Evolutionary conservation across 139 green algal genomes (phyloP), one percentile per base, ranked within the genome.

Genomic region (Closterium sp.): DNA sequence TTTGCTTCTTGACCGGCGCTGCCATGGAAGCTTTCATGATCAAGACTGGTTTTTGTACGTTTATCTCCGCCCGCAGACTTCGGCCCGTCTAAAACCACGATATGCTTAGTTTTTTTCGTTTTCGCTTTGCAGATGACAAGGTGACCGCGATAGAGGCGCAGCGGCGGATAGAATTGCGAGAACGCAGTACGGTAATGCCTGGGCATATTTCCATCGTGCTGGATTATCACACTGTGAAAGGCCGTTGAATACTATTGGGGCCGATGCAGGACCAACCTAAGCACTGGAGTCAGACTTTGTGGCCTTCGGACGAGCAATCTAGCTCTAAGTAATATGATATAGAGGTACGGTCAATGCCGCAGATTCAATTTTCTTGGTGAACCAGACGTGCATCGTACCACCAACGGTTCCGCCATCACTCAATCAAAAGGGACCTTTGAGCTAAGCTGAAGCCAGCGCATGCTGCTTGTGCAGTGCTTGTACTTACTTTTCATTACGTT

Each of bases 21-120:
- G 92, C 92, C 32, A 98, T 99, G 97, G 97, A 99, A 94, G 4
- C 94, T 0, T 99, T 99, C 91, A 99, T 99, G 97, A 97, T 98
- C 86, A 96, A 97, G 50, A 99, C 97, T 19, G 97, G 97, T 38
- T 98, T 98, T 91, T 98, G 89, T 94, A 3, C 45, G 92, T 92
- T 92, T 92, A 28, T 92, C 21, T 79, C 62, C 38, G 38, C 38
- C 62, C 62, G 62, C 38, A 50, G 38, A 50, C 13, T 50, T 50
- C 38, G 38, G 38, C 38, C 38, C 0, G 38, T 17, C 13, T 17
- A 50, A 50, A 50, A 50, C 38, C 38, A 50, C 38, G 38, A 50
- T 50, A 13, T 50, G 13, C 38, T 50, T 50, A 79, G 2, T 79
- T 79, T 79, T 7, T 24, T 79, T 1, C 62, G 19, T 22, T 79